These are phyloP conservation scores for Kuraishia molischiana DNA, from an alignment of 805 yeast genomes.

Conservation along the genomic window DNA sequence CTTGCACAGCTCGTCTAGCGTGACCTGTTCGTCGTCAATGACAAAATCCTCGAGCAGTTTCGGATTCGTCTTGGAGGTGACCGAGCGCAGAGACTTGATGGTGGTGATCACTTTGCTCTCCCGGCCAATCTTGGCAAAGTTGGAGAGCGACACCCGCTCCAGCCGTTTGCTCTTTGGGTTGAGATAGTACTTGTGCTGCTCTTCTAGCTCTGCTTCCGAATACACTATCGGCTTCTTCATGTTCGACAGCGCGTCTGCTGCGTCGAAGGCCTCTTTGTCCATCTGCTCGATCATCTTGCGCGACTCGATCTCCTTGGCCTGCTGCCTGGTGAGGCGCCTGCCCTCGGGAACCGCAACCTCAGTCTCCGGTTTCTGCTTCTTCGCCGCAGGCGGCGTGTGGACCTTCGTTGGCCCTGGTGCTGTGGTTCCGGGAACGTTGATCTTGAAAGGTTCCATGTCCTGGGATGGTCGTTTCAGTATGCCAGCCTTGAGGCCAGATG, in stretches of 20 bases:
- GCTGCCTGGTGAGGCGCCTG: too few relatives aligned
- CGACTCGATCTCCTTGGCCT: constrained; percentile 3
- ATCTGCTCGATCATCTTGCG: too few relatives aligned
- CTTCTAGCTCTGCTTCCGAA: constrained; percentile 6
- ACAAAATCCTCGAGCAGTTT: constrained; percentile 27
- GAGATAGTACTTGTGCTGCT: constrained; percentile 8
- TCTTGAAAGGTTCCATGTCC: constrained; percentile 4
- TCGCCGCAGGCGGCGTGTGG: constrained; percentile 1
- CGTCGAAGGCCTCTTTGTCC: neutral
- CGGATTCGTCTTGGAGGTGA: constrained; percentile 25
- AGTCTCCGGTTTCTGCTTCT: constrained; percentile 1
- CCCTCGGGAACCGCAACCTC: too few relatives aligned
- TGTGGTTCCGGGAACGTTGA: constrained; percentile 5
- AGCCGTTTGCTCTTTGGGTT: constrained; percentile 9
- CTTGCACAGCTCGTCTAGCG: constrained; percentile 63
- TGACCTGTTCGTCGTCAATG: constrained; percentile 44
- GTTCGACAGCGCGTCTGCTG: too few relatives aligned
- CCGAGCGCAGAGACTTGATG: constrained; percentile 24
- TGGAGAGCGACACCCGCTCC: constrained; percentile 7
- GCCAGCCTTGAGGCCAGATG: constrained; percentile 7
- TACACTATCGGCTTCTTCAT: constrained; percentile 4
- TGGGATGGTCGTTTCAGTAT: constrained; percentile 3
- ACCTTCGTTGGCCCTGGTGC: neutral
- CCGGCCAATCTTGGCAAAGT: constrained; percentile 12
- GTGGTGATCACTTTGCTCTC: constrained; percentile 20